Conservation (phyloP, 2,329 filamentous ascomycete genomes). For the Aspergillus tubingensis region DNA sequence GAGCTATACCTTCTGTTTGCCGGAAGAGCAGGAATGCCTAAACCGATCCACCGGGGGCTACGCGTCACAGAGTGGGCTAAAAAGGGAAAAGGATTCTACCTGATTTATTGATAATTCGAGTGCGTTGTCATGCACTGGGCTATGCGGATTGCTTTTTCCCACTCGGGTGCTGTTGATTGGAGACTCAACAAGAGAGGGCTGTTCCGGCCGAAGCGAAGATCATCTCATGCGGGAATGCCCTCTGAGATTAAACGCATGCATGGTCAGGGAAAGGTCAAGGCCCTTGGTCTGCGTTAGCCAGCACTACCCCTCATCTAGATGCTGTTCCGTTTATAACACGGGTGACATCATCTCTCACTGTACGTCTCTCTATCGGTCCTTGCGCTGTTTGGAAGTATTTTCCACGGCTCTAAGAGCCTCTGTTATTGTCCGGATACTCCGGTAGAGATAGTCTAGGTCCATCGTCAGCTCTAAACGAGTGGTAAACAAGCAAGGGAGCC, state of each 20-base stretch:
- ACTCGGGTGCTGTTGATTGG: not conserved
- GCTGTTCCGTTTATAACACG: not conserved
- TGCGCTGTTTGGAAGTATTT: conserved; percentile 22
- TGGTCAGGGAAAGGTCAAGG: not conserved
- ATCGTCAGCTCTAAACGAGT: conserved; percentile 6
- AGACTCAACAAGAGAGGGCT: not conserved
- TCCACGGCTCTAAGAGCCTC: conserved; percentile 30
- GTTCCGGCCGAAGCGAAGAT: conserved; percentile 3
- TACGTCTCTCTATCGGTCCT: conserved; percentile 25
- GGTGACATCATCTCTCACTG: conserved; percentile 3
- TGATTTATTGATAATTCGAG: not conserved
- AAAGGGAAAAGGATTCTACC: not conserved
- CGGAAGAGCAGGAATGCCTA: conserved; percentile 8
- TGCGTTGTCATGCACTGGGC: conserved; percentile 9
- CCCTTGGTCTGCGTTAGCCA: not conserved
- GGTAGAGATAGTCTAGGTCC: not conserved
- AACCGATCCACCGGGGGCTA: conserved; percentile 3
- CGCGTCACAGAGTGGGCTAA: conserved; percentile 8
- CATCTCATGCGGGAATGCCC: conserved; percentile 3
- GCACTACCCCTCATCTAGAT: conserved; percentile 3
- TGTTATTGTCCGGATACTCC: conserved; percentile 35
- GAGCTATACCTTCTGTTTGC: not conserved
- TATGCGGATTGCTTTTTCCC: conserved; percentile 3
- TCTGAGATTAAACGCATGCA: conserved; percentile 1
- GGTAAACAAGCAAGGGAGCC: not conserved